Base-by-base conservation (phyloP, 2,329 filamentous ascomycete species). In the Trichoderma pleuroti region DNA sequence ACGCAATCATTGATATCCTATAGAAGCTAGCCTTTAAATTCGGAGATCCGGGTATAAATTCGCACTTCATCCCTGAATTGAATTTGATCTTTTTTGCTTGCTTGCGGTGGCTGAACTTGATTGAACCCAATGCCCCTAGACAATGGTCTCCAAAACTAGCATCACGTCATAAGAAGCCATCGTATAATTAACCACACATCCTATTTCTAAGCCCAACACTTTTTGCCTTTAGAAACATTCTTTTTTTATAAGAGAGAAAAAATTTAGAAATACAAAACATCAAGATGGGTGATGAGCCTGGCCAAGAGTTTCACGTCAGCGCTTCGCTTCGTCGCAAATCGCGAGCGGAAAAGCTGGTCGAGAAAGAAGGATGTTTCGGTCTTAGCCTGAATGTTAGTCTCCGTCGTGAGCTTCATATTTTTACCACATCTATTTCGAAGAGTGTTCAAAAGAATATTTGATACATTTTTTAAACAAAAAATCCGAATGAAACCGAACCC, bases 301-400 rank as follows among this genome's bases (percentile, higher is more conserved):
- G 39, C 3, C 54, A 68, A 60, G 65, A 60, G 28, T 68, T 68
- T n/a, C 24, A 24, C n/a, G 54, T 26, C 26, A 49, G 54, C 28
- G 54, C 65, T 49, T 68, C 65, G 28, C 36, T 59, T 26, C 65
- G 65, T 12, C 65, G 65, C n/a, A 68, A 60, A 10, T 34, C 52
- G 14, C 65, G 60, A 46, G 65, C 65, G 5, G 54, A 68, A 60
- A 59, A 59, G 3, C 12, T 71, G 12, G 42, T 61, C 26, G 26
- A 71, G 36, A 42, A 46, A 57, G 59, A 67, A 34, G 64, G 59
- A 12, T 57, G 63, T 14, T 63, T 68, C 24, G 64, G 57, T n/a
- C 57, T 66, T 9, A 46, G 42, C 34, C 49, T 71, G n/a, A 71
- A 57, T 18, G 70, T 71, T 16, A 52, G 70, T 57, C 46, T 36